Percentiles rank a stretch among this genome's conserved stretches.
These are phyloP conservation scores for Neospermospora avenae DNA, from an alignment of 2,329 filamentous ascomycete species.

Conservation along the genomic window DNA sequence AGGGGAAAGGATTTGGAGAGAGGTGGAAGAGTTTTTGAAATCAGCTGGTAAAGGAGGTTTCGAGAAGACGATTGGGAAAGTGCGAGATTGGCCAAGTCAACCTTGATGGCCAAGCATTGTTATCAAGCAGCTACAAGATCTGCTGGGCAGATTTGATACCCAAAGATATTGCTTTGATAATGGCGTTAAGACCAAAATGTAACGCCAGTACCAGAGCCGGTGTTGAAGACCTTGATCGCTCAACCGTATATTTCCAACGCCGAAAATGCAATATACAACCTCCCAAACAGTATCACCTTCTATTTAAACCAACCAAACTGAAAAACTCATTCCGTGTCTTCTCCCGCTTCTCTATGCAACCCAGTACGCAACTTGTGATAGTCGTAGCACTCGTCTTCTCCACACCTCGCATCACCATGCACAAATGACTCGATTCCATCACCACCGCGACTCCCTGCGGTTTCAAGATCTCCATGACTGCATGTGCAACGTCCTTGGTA, in stretches of 20 bases:
- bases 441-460: conserved; percentile 95
- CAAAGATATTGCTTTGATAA: conserved; percentile 6
- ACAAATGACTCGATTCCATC: conserved; percentile 94
- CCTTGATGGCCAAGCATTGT: background rate
- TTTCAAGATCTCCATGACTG: conserved; percentile 87
- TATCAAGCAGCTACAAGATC: background rate
- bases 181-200: conserved; percentile 36
- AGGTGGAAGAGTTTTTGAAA: conserved; percentile 39
- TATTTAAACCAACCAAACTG: conserved; percentile 68
- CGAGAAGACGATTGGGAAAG: conserved; percentile 39
- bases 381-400: conserved; percentile 85
- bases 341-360: conserved; percentile 85
- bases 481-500: conserved; percentile 92
- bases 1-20: conserved; percentile 44
- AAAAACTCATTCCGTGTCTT: conserved; percentile 97
- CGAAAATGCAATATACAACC: conserved; percentile 19
- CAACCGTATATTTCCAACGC: conserved; percentile 22
- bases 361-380: conserved; percentile 96
- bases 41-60: conserved; percentile 47
- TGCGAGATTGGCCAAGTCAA: conserved; percentile 16
- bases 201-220: conserved; percentile 28
- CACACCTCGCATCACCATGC: conserved; percentile 99
- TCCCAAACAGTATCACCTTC: conserved; percentile 34
- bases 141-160: background rate
- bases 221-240: conserved; percentile 35